Base-by-base conservation (phyloP, 179 eudicot genomes). In the Nepenthes alata region DNA sequence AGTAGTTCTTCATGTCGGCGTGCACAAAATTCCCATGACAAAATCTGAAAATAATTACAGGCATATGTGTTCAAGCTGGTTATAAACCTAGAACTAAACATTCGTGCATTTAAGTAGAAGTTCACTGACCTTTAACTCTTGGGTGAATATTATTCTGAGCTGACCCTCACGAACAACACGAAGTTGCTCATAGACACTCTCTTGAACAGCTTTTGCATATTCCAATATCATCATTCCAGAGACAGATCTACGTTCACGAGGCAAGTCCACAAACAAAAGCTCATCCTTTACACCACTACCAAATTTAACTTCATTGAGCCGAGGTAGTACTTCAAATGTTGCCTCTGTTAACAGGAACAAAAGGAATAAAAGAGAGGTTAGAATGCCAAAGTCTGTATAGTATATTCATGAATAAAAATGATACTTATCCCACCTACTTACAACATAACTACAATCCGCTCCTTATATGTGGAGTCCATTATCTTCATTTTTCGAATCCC, bases 21-120 rank as follows among this genome's bases (percentile, higher is more conserved):
- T 45, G 89, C 95, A 83, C 98, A 91, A 63, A 89, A 91, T 64
- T 91, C 98, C 98, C 98, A 91, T 61, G 98, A 84, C 50, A 89
- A 67, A 71, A 91, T 91, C 96, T 91, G 76, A 62, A 36, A 62
- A 64, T 36, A 10, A 60, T 53, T 51, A 44, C 57, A 70, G 15
- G 35, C 12, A 45, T 37, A 44, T 15, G 25, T n/a, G 44, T 5
- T 34, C 55, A 66, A 13, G 50, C 48, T 11, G 53, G 15, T 50
- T 50, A 3, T 10, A 50, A 4, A 11, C 53, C 11, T 11, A 7
- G 53, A 4, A 50, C n/a, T 37, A 48, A 55, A 47, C 12, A 25
- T 48, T 16, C 12, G 51, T 44, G 53, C 54, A 51, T 59, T 7
- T 12, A 36, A 39, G 3, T 2, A 4, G 12, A 55, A 55, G 8